phyloP scores from a whole-genome alignment of 2,329 filamentous ascomycete genomes.

The Apiospora hydei region DNA sequence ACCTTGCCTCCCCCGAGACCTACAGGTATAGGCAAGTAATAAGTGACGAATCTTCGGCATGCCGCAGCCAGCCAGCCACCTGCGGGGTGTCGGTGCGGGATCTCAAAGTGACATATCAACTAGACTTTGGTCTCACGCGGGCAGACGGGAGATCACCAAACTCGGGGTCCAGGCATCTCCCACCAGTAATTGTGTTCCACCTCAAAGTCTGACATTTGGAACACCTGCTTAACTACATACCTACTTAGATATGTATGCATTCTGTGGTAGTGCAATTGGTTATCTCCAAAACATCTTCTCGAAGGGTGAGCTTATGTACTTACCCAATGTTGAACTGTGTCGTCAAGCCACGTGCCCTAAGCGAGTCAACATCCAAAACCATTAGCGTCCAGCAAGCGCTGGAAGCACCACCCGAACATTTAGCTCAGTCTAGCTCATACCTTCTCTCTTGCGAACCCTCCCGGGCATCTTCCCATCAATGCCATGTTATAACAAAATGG shows the following conservation, averaged over 20 bases:
- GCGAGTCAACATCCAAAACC: not conserved
- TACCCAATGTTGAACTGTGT: not conserved
- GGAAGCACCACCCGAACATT: not conserved
- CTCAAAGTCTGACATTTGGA: not conserved
- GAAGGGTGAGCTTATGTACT: too few relatives aligned
- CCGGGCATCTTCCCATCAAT: not conserved
- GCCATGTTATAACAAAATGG: not conserved
- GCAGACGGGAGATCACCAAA: not conserved
- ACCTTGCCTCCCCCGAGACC: not conserved
- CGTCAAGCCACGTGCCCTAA: not conserved
- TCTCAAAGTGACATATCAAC: constrained; percentile 1
- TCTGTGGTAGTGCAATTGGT: too few relatives aligned
- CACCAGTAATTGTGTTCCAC: not conserved
- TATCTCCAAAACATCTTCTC: too few relatives aligned
- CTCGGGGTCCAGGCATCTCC: not conserved
- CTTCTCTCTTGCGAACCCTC: not conserved
- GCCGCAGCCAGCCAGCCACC: not conserved
- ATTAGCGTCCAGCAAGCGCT: not conserved
- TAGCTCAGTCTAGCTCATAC: not conserved
- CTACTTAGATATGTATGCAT: too few relatives aligned
- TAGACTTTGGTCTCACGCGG: constrained; percentile 7
- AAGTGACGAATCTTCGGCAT: not conserved
- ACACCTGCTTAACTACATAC: too few relatives aligned
- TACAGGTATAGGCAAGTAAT: not conserved
- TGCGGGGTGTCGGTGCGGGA: not conserved